Conservation (phyloP, 306 rosid genomes). For the Erythrophleum fordii region DNA sequence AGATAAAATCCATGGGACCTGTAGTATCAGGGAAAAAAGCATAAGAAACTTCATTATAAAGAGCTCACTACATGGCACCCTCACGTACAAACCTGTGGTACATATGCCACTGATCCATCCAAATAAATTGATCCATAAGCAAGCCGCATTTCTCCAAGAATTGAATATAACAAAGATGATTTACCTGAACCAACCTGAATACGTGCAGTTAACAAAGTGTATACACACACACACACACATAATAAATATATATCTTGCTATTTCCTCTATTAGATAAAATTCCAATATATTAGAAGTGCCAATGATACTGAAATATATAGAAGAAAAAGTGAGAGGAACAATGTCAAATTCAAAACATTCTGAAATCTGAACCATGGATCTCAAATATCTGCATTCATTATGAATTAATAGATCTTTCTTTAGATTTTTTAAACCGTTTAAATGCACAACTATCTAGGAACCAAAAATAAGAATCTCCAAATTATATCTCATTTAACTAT, state of each 20-base stretch:
- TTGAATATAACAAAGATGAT: conserved; percentile 79
- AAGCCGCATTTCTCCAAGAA: conserved; percentile 78
- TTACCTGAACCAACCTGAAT: conserved; percentile 98
- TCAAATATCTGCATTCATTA: conserved; percentile 14
- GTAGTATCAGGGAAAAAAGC: conserved; percentile 38
- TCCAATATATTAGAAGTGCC: conserved; percentile 2
- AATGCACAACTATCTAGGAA: neutral
- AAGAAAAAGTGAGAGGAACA: conserved; percentile 28
- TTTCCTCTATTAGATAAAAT: conserved; percentile 25
- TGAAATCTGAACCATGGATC: conserved; percentile 25
- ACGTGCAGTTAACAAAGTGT: conserved; percentile 42
- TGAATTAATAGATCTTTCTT: neutral
- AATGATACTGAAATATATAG: conserved; percentile 14
- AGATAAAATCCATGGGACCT: conserved; percentile 96
- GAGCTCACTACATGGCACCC: conserved; percentile 24
- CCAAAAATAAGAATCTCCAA: neutral
- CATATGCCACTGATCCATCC: conserved; percentile 74
- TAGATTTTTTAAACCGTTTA: neutral
- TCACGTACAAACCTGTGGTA: conserved; percentile 80
- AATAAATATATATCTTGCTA: conserved; percentile 3
- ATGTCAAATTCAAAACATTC: neutral
- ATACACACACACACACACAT: neutral
- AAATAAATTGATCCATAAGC: conserved; percentile 67
- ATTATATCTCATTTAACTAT: neutral
- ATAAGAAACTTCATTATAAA: conserved; percentile 33